phyloP scores from a whole-genome alignment of 208 protist genomes.

The Crithidia thermophila region DNA sequence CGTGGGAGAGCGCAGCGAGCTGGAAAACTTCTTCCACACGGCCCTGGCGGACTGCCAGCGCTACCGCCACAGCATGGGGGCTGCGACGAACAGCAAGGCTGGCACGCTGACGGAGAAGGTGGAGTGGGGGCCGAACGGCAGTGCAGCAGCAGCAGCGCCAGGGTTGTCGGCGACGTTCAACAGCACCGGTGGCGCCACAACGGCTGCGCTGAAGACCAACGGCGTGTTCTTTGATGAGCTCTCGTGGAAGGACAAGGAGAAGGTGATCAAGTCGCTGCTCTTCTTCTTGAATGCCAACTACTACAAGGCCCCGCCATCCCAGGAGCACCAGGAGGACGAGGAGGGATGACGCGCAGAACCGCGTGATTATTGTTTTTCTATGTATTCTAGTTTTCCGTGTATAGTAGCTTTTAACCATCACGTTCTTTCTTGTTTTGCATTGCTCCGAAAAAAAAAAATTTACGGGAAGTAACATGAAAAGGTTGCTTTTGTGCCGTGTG shows the following conservation, averaged over 20 bases:
- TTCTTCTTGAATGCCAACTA: constrained; percentile 85
- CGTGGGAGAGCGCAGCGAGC: constrained; percentile 67
- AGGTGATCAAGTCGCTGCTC: constrained; percentile 84
- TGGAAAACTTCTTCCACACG: constrained; percentile 82
- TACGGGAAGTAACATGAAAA: too few species aligned
- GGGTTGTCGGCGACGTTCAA: background rate
- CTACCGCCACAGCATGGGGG: constrained; percentile 32
- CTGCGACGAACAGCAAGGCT: background rate
- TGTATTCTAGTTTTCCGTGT: background rate
- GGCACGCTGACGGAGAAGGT: background rate
- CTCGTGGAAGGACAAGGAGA: constrained; percentile 82
- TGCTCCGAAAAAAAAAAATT: too few species aligned
- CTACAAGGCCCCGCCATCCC: constrained; percentile 45
- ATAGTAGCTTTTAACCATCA: too few species aligned
- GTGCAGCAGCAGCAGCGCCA: background rate
- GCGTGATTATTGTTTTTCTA: too few species aligned
- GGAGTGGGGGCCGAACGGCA: background rate
- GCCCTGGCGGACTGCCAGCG: constrained; percentile 65
- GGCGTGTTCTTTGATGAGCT: constrained; percentile 56
- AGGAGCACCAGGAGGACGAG: background rate
- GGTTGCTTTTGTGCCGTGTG: too few species aligned
- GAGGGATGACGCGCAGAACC: too few species aligned
- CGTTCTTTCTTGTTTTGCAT: too few species aligned
- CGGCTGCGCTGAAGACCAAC: constrained; percentile 5
- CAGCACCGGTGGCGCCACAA: too few species aligned